Conservation (phyloP, 257 asterid species). For the Solanum peruvianum region DNA sequence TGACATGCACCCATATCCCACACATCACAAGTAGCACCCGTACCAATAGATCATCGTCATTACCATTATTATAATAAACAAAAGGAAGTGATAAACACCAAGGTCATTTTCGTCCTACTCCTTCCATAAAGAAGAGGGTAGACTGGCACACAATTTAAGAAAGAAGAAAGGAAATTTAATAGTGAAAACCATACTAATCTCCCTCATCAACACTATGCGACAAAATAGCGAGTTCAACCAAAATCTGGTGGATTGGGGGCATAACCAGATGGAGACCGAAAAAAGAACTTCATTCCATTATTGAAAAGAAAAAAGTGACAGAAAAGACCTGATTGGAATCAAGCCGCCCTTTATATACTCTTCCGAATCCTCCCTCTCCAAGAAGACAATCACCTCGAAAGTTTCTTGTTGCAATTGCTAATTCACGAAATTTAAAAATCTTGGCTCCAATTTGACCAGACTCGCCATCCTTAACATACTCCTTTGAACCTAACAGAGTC, state of each 20-base stretch:
- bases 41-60: background rate
- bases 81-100: background rate
- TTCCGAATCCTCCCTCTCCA: slow-evolving; percentile 96
- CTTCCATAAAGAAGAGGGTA: background rate
- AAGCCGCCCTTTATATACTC: slow-evolving; percentile 79
- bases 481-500: slow-evolving; percentile 5
- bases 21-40: background rate
- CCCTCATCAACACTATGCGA: background rate
- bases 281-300: background rate
- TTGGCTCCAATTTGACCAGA: slow-evolving; percentile 60
- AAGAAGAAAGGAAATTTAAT: background rate
- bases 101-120: background rate
- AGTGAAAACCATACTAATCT: background rate
- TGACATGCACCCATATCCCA: background rate
- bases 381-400: slow-evolving; percentile 60
- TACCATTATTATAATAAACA: background rate
- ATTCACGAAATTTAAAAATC: slow-evolving; percentile 68
- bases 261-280: background rate
- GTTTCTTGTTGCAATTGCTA: slow-evolving; percentile 73
- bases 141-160: background rate
- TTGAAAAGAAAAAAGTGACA: background rate
- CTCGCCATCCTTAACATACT: slow-evolving; percentile 37
- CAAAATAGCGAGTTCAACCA: background rate
- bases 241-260: background rate
- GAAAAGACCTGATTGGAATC: slow-evolving; percentile 51